phyloP scores from a whole-genome alignment of 2,329 filamentous ascomycete species.

The Microsporum ferrugineum region DNA sequence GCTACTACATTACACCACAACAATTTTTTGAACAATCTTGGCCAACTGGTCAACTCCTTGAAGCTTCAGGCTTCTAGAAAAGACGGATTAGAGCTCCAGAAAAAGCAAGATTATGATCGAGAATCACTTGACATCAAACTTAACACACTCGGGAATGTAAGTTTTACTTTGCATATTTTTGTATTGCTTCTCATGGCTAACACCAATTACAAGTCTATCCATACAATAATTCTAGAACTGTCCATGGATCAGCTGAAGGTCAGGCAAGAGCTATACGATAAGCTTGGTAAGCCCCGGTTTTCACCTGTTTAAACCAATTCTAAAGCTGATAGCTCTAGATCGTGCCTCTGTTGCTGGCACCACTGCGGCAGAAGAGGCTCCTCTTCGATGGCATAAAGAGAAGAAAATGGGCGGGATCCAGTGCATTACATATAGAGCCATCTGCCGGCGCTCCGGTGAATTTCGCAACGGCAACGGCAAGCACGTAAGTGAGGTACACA shows the following conservation, averaged over 20 bases:
- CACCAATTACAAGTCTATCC: not conserved
- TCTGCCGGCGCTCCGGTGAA: constrained; percentile 41
- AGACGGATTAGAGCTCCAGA: constrained; percentile 30
- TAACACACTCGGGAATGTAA: not conserved
- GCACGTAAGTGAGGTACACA: constrained; percentile 15
- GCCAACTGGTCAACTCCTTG: constrained; percentile 43
- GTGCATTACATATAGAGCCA: constrained; percentile 47
- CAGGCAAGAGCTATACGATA: not conserved
- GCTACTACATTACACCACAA: constrained; percentile 36
- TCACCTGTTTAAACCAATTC: not conserved
- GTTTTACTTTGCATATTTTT: not conserved
- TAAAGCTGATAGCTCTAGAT: not conserved
- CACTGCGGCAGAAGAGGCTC: not conserved
- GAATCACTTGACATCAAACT: constrained; percentile 27
- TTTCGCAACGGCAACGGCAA: constrained; percentile 26
- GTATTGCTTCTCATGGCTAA: not conserved
- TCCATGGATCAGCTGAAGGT: not conserved
- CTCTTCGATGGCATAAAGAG: not conserved
- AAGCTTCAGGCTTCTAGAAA: constrained; percentile 22
- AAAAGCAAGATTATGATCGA: constrained; percentile 31
- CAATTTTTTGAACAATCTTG: constrained; percentile 42
- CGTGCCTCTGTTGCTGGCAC: not conserved
- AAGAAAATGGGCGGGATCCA: constrained; percentile 27
- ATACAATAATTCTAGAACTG: not conserved
- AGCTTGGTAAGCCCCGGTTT: not conserved